Evolutionary conservation across 2,329 filamentous ascomycete genomes (phyloP).

Genomic region (Pseudocercospora ulei): DNA sequence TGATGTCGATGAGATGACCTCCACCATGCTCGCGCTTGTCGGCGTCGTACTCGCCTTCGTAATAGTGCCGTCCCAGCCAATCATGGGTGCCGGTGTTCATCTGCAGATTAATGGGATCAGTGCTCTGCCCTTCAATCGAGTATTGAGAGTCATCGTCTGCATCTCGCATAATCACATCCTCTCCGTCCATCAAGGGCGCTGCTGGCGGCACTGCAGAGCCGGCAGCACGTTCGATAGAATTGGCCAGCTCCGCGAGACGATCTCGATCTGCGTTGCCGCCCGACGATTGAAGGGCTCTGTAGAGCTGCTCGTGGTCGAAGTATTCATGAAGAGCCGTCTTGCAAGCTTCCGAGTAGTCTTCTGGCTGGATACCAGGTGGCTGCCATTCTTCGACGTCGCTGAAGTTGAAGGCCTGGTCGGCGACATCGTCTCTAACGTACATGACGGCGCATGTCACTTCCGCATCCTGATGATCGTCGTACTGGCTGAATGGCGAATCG

Average conservation of each 20-base stretch:
- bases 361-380: slow-evolving; percentile 5
- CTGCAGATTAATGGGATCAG: slow-evolving; percentile 21
- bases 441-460: slow-evolving; percentile 27
- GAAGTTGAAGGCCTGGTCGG: slow-evolving; percentile 14
- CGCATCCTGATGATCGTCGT: slow-evolving; percentile 14
- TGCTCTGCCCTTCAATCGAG: slow-evolving; percentile 32
- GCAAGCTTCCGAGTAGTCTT: slow-evolving; percentile 6
- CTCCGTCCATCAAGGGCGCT: slow-evolving; percentile 34
- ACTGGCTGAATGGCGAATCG: slow-evolving; percentile 21
- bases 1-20: slow-evolving; percentile 46
- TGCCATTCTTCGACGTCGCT: slow-evolving; percentile 17
- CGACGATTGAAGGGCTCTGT: background rate
- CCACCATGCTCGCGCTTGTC: slow-evolving; percentile 44
- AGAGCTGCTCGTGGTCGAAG: slow-evolving; percentile 3
- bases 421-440: slow-evolving; percentile 24
- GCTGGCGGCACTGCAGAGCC: slow-evolving; percentile 10
- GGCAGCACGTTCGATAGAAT: slow-evolving; percentile 11
- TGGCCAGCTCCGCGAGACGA: background rate
- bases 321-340: slow-evolving; percentile 18
- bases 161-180: slow-evolving; percentile 32
- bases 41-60: slow-evolving; percentile 46
- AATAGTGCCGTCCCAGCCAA: slow-evolving; percentile 49
- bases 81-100: slow-evolving; percentile 38
- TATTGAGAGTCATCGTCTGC: slow-evolving; percentile 19
- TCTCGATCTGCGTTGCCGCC: background rate